Evolutionary conservation across 805 yeast genomes (phyloP).

Genomic region (Wickerhamiella occidentalis): DNA sequence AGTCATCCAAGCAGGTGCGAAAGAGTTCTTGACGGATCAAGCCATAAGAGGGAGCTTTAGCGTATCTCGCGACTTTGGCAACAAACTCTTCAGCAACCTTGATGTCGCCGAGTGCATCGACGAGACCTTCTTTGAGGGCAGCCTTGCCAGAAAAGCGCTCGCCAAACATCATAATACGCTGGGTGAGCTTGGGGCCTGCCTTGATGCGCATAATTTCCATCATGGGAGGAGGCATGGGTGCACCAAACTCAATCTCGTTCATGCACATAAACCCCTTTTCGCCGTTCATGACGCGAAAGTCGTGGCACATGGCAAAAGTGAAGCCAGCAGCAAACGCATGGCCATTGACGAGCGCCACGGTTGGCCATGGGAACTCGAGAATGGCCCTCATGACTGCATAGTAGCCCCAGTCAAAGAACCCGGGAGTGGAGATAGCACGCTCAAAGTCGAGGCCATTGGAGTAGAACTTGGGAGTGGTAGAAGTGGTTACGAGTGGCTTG

Average conservation of each 20-base stretch:
- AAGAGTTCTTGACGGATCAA: conserved; percentile 23
- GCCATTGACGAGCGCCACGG: conserved; percentile 31
- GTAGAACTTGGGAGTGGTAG: conserved; percentile 29
- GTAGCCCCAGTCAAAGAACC: conserved; percentile 26
- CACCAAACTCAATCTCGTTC: conserved; percentile 32
- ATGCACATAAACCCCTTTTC: conserved; percentile 29
- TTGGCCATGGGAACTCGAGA: conserved; percentile 32
- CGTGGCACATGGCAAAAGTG: conserved; percentile 30
- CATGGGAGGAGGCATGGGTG: conserved; percentile 29
- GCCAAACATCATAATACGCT: conserved; percentile 27
- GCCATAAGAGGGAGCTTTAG: conserved; percentile 27
- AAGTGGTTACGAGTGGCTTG: conserved; percentile 30
- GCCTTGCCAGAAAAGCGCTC: conserved; percentile 43
- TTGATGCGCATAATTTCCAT: conserved; percentile 27
- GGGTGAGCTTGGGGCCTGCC: conserved; percentile 24
- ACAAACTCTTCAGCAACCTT: conserved; percentile 27
- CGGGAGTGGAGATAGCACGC: conserved; percentile 26
- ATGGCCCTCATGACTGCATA: conserved; percentile 27
- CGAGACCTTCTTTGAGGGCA: conserved; percentile 66
- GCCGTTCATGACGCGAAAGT: conserved; percentile 32
- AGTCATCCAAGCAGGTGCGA: conserved; percentile 22
- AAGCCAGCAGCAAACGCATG: conserved; percentile 35
- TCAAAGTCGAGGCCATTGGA: conserved; percentile 32
- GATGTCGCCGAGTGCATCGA: conserved; percentile 28
- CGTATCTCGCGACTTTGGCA: conserved; percentile 17